Evolutionary conservation across 352 stramenopile genomes (phyloP).

Genomic region (Phytophthora aleatoria): DNA sequence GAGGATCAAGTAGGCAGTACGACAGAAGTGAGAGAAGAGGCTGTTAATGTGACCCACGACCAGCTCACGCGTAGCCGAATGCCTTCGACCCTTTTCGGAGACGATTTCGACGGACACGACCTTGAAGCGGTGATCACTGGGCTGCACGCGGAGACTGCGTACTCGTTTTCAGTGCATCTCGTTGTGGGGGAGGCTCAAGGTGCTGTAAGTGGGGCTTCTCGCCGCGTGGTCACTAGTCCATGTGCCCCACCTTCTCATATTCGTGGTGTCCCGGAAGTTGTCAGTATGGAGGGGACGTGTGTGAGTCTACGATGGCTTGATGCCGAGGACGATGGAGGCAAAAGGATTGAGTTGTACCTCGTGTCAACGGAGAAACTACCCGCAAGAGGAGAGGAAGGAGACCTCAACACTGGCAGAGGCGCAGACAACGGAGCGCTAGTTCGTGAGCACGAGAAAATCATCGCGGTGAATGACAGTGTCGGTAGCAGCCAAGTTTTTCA

Average conservation of each 20-base stretch:
- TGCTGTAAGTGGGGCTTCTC: conserved; percentile 56
- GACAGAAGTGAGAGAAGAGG: conserved; percentile 8
- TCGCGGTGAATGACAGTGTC: conserved; percentile 29
- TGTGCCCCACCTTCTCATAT: conserved; percentile 46
- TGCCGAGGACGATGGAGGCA: conserved; percentile 58
- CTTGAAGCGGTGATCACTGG: conserved; percentile 63
- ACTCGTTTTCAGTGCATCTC: conserved; percentile 76
- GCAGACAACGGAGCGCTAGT: conserved; percentile 23
- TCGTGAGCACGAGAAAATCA: conserved; percentile 34
- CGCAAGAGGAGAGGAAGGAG: conserved; percentile 18
- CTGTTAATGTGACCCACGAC: conserved; percentile 60
- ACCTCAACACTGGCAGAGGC: conserved; percentile 26
- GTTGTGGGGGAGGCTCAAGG: conserved; percentile 61
- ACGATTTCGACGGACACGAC: conserved; percentile 80
- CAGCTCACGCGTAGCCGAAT: conserved; percentile 62
- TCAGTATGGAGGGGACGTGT: conserved; percentile 36
- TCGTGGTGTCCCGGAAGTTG: conserved; percentile 43
- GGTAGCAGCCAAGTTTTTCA: conserved; percentile 13
- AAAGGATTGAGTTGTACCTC: conserved; percentile 49
- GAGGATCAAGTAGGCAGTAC: conserved; percentile 24
- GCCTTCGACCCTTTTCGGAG: conserved; percentile 69
- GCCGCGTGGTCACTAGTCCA: conserved; percentile 43
- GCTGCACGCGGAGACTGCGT: conserved; percentile 59
- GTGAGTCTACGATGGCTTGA: conserved; percentile 63
- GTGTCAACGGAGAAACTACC: conserved; percentile 30